Base-by-base conservation (phyloP, 2,329 filamentous ascomycete genomes). In the Ascocoryne sarcoides region DNA sequence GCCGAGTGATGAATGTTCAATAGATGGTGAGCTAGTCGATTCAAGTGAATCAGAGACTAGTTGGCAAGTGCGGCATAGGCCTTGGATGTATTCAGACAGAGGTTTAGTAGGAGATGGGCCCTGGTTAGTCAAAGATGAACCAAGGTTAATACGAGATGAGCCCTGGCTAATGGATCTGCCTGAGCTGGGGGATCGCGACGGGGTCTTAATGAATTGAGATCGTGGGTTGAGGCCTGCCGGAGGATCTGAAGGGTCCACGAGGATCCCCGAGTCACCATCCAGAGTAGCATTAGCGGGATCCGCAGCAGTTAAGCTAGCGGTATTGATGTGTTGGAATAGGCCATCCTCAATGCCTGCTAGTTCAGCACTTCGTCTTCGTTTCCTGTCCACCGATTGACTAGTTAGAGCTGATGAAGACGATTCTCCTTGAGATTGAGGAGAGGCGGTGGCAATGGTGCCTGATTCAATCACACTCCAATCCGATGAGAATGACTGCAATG, bases 241-340 rank as follows among this genome's bases (percentile, higher is more conserved):
- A n/a, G 30, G 30, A 30, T 45, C 43, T 34, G 32, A 42, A 30
- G 43, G 37, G 42, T 45, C 39, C 10, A 42, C 39, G 4, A 29
- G 15, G 14, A 39, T 35, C 3, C 21, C 18, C 5, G 39, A 35
- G 12, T 32, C 38, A n/a, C 19, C 35, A 32, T 15, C 20, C n/a
- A n/a, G n/a, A n/a, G n/a, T n/a, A n/a, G n/a, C n/a, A n/a, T n/a
- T 26, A 5, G 32, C 29, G 21, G n/a, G 23, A 18, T 34, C 12
- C 7, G 23, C 23, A 7, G 23, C 23, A 7, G 12, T 26, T 26
- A 12, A 26, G 7, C 23, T 26, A 12, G 23, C 7, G 7, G 12
- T 7, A 7, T 26, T 26, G 23, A 7, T 26, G 23, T 26, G 7
- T 12, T 26, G 23, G 12, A 7, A 7, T 7, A 26, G 23, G 7